Conservation (phyloP, 1,284 basidiomycete genomes). For the Leccinum pachyderme region DNA sequence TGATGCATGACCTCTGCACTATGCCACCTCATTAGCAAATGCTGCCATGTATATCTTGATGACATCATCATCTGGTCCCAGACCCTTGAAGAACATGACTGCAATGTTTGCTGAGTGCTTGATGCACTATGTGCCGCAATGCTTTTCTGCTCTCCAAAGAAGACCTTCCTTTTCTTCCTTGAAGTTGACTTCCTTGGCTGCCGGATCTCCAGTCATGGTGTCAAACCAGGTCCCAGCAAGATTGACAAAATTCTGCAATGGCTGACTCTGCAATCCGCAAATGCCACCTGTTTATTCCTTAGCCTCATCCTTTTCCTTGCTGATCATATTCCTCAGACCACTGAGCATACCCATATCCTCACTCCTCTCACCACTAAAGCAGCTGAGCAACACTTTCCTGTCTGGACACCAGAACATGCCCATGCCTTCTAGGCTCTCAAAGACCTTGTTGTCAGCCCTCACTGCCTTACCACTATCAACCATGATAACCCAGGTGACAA, state of each 20-base stretch:
- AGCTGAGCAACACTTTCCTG: slow-evolving; percentile 19
- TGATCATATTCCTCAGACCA: slow-evolving; percentile 16
- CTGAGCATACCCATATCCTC: not conserved
- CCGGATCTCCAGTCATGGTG: not conserved
- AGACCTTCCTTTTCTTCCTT: not conserved
- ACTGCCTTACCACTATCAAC: slow-evolving; percentile 15
- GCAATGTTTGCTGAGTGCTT: not conserved
- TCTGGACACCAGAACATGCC: slow-evolving; percentile 27
- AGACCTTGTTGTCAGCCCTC: slow-evolving; percentile 26
- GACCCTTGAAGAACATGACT: slow-evolving; percentile 16
- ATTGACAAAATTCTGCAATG: slow-evolving; percentile 21
- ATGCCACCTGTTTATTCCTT: slow-evolving; percentile 36
- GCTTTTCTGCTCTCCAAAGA: not conserved
- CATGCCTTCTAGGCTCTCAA: slow-evolving; percentile 42
- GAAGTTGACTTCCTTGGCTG: not conserved
- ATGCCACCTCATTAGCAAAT: not conserved
- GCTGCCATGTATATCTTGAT: not conserved
- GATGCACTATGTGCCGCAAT: not conserved
- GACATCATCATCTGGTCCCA: not conserved
- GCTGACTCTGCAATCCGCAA: slow-evolving; percentile 28
- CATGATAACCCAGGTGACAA: slow-evolving; percentile 20
- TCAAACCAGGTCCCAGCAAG: not conserved
- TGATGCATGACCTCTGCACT: not conserved
- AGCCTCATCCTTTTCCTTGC: slow-evolving; percentile 38
- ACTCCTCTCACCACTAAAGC: not conserved